Evolutionary conservation across 805 yeast species (phyloP), one percentile per base, ranked within the genome.

Genomic region (Vanderwaltozyma tropicalis): DNA sequence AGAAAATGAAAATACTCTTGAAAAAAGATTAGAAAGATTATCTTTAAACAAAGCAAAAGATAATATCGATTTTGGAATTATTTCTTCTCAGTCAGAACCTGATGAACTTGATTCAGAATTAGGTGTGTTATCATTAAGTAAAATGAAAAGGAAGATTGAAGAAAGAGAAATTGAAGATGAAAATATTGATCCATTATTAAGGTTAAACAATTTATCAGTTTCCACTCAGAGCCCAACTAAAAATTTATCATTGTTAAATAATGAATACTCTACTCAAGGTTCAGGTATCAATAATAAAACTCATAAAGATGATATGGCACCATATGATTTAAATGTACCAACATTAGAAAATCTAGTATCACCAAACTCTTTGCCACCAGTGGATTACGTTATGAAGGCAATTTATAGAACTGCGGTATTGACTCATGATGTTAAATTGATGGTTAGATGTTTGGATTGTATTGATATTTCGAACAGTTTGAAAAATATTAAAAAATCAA

Each of bases 341-440:
- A 19, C 38, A 6, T 22, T 35, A 13, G 83, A 76, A 47, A 71
- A 69, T 32, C 51, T 79, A 39, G 73, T 78, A 0, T 67, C 76
- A 0, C 73, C 79, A 2, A 63, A 67, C 37, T 64, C 80, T 0
- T 69, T 74, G 2, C 66, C 74, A 12, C 78, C 86, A 5, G 63
- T 71, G 12, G 78, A 73, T 41, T 59, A 63, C 31, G 63, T 76
- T 5, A 64, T 82, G 30, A 79, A 77, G 41, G 54, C 75, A 32
- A 70, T 81, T 31, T 74, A 72, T 48, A 84, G 82, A 45, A 62
- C 74, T 4, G 77, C 80, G 1, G 72, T 77, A 0, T 54, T 78
- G 31, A 74, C 74, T 0, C 71, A 77, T 42, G 89, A 82, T 50
- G 64, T 76, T 59, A 76, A 78, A 47, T 56, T 82, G 41, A 68